Evolutionary conservation across 2,329 filamentous ascomycete genomes (phyloP).

Genomic region (Aspergillus sp.): DNA sequence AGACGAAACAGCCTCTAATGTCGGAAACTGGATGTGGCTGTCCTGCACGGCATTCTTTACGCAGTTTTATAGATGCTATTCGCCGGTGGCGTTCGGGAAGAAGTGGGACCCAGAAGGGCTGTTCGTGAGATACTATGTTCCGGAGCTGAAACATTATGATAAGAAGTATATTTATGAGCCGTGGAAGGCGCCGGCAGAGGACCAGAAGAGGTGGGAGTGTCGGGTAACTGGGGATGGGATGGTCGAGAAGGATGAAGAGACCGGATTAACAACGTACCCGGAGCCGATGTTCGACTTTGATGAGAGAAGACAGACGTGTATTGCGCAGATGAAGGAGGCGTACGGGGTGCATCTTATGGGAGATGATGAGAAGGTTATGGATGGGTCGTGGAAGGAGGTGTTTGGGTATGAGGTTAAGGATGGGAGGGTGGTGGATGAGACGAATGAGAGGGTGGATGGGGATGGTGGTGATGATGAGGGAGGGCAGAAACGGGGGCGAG

Average conservation of each 20-base stretch:
- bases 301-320: conserved; percentile 62
- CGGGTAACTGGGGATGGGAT: conserved; percentile 59
- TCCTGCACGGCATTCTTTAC: conserved; percentile 71
- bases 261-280: conserved; percentile 59
- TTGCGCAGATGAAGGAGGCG: conserved; percentile 69
- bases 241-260: conserved; percentile 35
- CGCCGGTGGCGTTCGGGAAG: conserved; percentile 69
- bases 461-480: background rate
- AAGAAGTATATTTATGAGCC: conserved; percentile 78
- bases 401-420: conserved; percentile 35
- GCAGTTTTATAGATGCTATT: conserved; percentile 36
- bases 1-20: conserved; percentile 31
- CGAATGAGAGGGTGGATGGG: background rate
- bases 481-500: background rate
- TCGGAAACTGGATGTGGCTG: conserved; percentile 53
- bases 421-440: background rate
- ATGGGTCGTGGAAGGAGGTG: conserved; percentile 59
- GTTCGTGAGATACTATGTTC: conserved; percentile 66
- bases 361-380: conserved; percentile 55
- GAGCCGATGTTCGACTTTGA: conserved; percentile 78
- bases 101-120: conserved; percentile 70
- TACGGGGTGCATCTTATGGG: conserved; percentile 67
- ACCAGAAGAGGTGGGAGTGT: conserved; percentile 70
- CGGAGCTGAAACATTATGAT: conserved; percentile 63
- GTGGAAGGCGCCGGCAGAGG: conserved; percentile 69